Percentiles rank a stretch among this genome's conserved stretches.
phyloP scores from a whole-genome alignment of 2,329 filamentous ascomycete species.

The Phialophora tarda region DNA sequence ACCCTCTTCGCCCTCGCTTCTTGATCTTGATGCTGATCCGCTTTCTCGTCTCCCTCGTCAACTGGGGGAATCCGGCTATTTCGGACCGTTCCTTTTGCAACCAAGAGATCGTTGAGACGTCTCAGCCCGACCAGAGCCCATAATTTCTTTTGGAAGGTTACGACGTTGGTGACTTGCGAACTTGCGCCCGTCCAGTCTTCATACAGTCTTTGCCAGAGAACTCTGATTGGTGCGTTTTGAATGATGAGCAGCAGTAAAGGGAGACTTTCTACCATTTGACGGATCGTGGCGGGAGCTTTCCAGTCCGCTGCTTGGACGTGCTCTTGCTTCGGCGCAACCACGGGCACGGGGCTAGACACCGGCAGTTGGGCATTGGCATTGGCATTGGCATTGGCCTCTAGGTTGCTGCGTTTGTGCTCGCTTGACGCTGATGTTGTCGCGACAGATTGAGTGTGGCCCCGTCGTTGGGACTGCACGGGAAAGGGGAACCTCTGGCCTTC shows the following conservation, averaged over 20 bases:
- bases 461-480: neutral
- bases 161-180: neutral
- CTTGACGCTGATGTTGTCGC: neutral
- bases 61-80: neutral
- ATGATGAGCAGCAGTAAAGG: neutral
- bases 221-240: neutral
- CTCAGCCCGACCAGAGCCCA: conserved; percentile 1
- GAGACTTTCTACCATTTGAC: neutral
- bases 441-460: neutral
- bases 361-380: too few species aligned
- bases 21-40: neutral
- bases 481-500: neutral
- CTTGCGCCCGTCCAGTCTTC: neutral
- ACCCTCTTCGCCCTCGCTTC: neutral
- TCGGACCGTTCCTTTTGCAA: neutral
- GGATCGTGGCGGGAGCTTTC: neutral
- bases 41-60: neutral
- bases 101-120: neutral
- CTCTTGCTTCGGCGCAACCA: neutral
- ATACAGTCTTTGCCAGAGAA: neutral
- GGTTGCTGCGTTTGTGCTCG: neutral
- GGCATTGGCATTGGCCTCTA: neutral
- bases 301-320: neutral
- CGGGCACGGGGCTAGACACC: neutral
- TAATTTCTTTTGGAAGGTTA: neutral